Percentiles rank a stretch among this genome's conserved stretches.
Evolutionary conservation across 345 rosid genomes (phyloP).

Genomic region (Eucalyptus polybractea): DNA sequence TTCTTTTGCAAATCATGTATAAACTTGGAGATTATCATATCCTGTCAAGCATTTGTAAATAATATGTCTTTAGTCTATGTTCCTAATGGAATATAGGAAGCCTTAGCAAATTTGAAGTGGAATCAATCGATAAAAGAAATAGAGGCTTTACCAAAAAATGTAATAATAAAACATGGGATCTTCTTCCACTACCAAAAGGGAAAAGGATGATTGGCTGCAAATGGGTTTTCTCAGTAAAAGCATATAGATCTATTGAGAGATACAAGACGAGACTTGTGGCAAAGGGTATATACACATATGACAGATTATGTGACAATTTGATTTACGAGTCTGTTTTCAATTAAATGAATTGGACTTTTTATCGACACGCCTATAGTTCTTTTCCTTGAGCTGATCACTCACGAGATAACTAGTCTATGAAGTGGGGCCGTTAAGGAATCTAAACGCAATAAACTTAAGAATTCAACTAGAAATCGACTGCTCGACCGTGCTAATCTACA

Average conservation of each 20-base stretch:
- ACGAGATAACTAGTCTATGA: too few relatives aligned
- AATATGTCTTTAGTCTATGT: background rate
- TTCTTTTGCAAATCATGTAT: background rate
- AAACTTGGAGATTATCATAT: background rate
- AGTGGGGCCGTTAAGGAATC: too few relatives aligned
- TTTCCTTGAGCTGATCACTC: too few relatives aligned
- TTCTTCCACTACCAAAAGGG: too few relatives aligned
- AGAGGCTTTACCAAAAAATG: background rate
- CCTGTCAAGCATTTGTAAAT: background rate
- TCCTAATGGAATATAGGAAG: background rate
- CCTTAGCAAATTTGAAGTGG: background rate
- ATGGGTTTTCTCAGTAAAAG: background rate
- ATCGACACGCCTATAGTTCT: too few relatives aligned
- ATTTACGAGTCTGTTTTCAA: too few relatives aligned
- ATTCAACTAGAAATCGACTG: too few relatives aligned
- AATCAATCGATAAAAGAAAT: background rate
- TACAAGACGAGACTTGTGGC: background rate
- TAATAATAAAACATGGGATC: background rate
- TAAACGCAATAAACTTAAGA: too few relatives aligned
- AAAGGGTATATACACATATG: background rate
- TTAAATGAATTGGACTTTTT: too few relatives aligned
- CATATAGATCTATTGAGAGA: background rate
- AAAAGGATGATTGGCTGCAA: background rate
- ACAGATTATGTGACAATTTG: background rate
- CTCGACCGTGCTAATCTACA: too few relatives aligned